Conservation (phyloP, 2,329 filamentous ascomycete species). For the Dothistroma pini region DNA sequence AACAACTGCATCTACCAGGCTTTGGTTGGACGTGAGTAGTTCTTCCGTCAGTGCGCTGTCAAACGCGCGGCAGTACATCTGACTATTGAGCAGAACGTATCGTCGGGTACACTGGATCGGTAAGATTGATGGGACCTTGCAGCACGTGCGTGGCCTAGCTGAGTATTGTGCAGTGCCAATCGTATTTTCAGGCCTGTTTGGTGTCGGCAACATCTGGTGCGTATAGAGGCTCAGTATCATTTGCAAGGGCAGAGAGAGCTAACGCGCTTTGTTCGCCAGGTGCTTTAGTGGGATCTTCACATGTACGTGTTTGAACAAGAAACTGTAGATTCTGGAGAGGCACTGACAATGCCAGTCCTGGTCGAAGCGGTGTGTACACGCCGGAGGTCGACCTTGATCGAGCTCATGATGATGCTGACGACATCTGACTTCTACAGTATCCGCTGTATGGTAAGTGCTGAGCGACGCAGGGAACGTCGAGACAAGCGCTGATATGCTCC, state of each 20-base stretch:
- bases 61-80: conserved; percentile 12
- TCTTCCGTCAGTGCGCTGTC: conserved; percentile 5
- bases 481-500: conserved; percentile 40
- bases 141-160: conserved; percentile 13
- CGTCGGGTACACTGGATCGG: conserved; percentile 22
- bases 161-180: conserved; percentile 43
- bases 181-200: conserved; percentile 48
- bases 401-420: conserved; percentile 9
- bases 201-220: conserved; percentile 46
- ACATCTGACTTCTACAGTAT: conserved; percentile 1
- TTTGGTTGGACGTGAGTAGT: conserved; percentile 24
- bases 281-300: conserved; percentile 17
- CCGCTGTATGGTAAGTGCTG: conserved; percentile 6
- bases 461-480: background rate
- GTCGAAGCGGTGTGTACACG: conserved; percentile 17
- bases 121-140: conserved; percentile 17
- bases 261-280: conserved; percentile 2
- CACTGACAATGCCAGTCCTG: conserved; percentile 14
- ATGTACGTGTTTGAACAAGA: background rate
- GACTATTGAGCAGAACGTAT: conserved; percentile 13
- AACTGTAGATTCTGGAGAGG: conserved; percentile 1
- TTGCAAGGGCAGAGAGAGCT: background rate
- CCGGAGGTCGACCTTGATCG: background rate
- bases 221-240: background rate
- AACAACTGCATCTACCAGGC: conserved; percentile 9